Base-by-base conservation (phyloP, 1,284 basidiomycete species). In the Cutaneotrichosporon sp. region DNA sequence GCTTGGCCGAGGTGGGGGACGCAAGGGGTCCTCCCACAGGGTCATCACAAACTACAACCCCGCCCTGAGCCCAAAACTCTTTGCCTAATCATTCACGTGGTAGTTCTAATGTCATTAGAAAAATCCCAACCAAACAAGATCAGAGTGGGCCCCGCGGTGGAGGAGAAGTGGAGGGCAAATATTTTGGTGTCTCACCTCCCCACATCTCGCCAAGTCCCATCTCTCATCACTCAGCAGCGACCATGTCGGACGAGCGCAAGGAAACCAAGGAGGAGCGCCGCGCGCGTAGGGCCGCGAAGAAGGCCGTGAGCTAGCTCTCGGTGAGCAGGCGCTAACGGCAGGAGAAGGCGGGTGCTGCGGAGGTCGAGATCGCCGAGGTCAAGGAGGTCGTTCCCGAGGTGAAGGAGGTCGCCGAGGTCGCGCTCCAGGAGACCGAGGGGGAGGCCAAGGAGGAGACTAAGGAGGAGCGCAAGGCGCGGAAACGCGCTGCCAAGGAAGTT, bases 381-480 rank as follows among this genome's bases (percentile, higher is more conserved):
- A 52, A 52, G 10, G 31, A 36, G 4, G 50, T 7, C 31, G n/a
- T 14, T 2, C 2, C 25, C 31, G 46, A 29, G 31, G 47, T 14
- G 29, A 9, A 9, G 9, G 29, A 29, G 4, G 29, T 14, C 2
- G 18, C 25, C n/a, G 46, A 38, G 31, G 55, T n/a, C 24, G 13
- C 45, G 33, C 29, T 29, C 29, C 16, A 57, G 36, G 33, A 33
- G 6, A 33, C 31, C 11, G 18, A 22, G 20, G n/a, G n/a, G 31
- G 24, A 20, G 14, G 14, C 43, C n/a, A 49, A 53, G 42, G 60
- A 60, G 22, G 65, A 68, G 57, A 65, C 61, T 42, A 67, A 68
- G 64, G 67, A 70, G 60, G 68, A 69, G 60, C 60, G 64, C 18
- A 57, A 50, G 57, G 66, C 63, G 4, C 51, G 66, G 11, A 64